Base-by-base conservation (phyloP, 1,139 yeast genomes). In the Protomyces macrosporus region DNA sequence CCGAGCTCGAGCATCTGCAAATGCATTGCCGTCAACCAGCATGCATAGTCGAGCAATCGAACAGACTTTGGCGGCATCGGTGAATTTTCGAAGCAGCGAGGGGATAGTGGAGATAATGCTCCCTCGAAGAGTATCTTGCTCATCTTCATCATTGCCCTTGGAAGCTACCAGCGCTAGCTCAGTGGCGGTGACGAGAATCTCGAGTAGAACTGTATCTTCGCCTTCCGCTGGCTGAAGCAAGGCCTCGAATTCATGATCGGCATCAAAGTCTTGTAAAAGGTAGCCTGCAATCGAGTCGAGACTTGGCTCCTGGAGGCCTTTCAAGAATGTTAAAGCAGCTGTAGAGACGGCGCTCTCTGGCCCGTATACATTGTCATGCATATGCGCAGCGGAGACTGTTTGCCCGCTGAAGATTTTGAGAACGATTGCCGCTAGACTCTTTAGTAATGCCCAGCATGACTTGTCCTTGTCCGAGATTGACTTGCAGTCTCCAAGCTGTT, bases 201-300 rank as follows among this genome's bases (percentile, higher is more conserved):
- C 76, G 23, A 74, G 65, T 33, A 75, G 65, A 16, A 65, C 60
- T 30, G 64, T 64, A 16, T 62, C 65, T 37, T 33, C 39, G 4
- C 36, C 55, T 16, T 51, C 30, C 14, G 45, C 64, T 51, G 16
- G 65, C 52, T 3, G 55, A 35, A 32, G 10, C 33, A n/a, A 50
- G 16, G 67, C 68, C 4, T 67, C 67, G 16, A 68, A 68, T 6
- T 66, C 52, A 10, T 61, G 68, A 9, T 69, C 59, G 7, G 73
- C 67, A 6, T 75, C 71, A 48, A 71, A 71, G 57, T 75, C 77
- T 62, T 68, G 71, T 33, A 72, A 63, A 6, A 75, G 69, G 50
- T 71, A 71, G 10, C 66, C 65, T 2, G 68, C 66, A 10, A 73
- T 61, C 7, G 57, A 51, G 10, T 66, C 55, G 72, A 74, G 72